Base-by-base conservation (phyloP, 2,329 filamentous ascomycete species). In the Chrysosporium keratinophilum region DNA sequence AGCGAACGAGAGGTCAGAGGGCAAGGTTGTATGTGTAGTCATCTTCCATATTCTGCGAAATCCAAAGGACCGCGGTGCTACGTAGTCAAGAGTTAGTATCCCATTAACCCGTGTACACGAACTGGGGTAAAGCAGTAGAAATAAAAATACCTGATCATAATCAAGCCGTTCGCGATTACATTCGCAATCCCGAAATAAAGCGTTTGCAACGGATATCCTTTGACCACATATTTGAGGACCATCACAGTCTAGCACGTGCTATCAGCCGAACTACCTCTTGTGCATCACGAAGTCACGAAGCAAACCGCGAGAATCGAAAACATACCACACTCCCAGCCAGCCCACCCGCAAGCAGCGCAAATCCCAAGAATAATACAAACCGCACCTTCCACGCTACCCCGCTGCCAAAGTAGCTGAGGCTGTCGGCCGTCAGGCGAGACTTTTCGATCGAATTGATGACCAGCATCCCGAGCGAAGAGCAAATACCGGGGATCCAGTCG, bases 401-500 rank as follows among this genome's bases (percentile, higher is more conserved):
- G 56, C 78, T 80, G 2, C 82, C 82, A 49, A 74, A 78, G 67
- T 85, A 85, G 56, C 76, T 80, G 64, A 81, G 85, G 63, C 73
- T 79, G 64, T 85, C 82, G 34, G 79, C 80, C 39, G 76, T 78
- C 54, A 86, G 67, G 40, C 81, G 74, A 23, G 79, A 78, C 70
- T 85, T 85, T 64, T 86, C 82, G 63, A 86, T 85, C 57, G 76
- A 81, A 69, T 85, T 85, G 74, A 85, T 85, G 61, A 85, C 80
- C 49, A 85, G 75, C 82, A 85, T 85, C 56, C 82, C 82, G 33
- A 85, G 74, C 56, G 79, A 76, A 42, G 79, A 83, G 74, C 83
- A 85, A 69, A 86, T 85, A 56, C 78, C 78, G 2, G 82, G 83
- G 60, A 86, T 82, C 82, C 82, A 86, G 72, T 86, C 82, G 60